Conservation (phyloP, 192 early-diverging fungal species). For the Coemansia sp. region DNA sequence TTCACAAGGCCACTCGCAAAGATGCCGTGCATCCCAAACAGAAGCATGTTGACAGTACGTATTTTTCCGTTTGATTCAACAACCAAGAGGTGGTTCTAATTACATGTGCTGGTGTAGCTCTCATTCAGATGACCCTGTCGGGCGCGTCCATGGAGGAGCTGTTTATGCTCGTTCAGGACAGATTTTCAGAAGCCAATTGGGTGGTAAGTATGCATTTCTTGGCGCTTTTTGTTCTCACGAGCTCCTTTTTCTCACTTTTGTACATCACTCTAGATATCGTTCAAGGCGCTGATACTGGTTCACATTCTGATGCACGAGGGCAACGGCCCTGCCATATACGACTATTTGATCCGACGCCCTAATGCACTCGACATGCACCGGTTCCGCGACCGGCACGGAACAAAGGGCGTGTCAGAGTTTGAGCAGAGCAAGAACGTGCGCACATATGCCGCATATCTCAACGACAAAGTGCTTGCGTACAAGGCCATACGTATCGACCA, state of each 20-base stretch:
- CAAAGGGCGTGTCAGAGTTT: slow-evolving; percentile 53
- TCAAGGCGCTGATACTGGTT: slow-evolving; percentile 56
- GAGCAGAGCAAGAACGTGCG: slow-evolving; percentile 59
- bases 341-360: slow-evolving; percentile 40
- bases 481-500: slow-evolving; percentile 55
- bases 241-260: not conserved
- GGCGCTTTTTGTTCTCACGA: not conserved
- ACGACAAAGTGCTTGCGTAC: slow-evolving; percentile 53
- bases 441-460: slow-evolving; percentile 53
- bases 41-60: slow-evolving; percentile 59
- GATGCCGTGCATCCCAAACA: slow-evolving; percentile 56
- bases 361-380: slow-evolving; percentile 50
- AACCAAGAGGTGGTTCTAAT: not conserved
- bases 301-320: slow-evolving; percentile 57
- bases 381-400: slow-evolving; percentile 55
- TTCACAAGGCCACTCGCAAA: slow-evolving; percentile 57
- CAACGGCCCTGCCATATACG: slow-evolving; percentile 42
- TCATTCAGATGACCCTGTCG: slow-evolving; percentile 55
- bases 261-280: slow-evolving; percentile 36
- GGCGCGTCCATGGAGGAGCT: slow-evolving; percentile 53
- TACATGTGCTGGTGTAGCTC: slow-evolving; percentile 26
- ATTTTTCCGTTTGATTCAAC: not conserved
- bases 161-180: slow-evolving; percentile 53
- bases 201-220: slow-evolving; percentile 31
- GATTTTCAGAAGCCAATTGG: slow-evolving; percentile 57